A percentile compares a stretch with the other conserved stretches of the same genome.
Conservation (phyloP, 1,284 basidiomycete species). For the Apiotrichum sp. region DNA sequence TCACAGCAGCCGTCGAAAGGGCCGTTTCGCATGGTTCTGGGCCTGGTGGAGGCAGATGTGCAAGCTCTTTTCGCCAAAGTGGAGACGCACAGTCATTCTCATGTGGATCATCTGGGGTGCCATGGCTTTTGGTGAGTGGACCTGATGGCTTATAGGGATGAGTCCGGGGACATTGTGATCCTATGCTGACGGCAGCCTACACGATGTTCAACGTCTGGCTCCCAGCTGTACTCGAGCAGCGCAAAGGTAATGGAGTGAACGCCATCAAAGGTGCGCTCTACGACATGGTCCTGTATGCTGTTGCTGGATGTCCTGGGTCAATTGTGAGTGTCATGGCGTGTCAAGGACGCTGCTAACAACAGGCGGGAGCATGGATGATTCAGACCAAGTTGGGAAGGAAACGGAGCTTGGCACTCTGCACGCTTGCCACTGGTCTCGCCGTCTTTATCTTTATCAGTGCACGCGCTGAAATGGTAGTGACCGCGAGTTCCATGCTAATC, state of each 20-base stretch:
- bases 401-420: conserved; percentile 71
- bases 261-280: conserved; percentile 62
- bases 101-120: conserved; percentile 79
- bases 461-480: conserved; percentile 58
- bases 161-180: too few species aligned
- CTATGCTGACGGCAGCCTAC: conserved; percentile 54
- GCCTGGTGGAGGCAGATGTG: conserved; percentile 63
- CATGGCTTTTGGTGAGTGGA: conserved; percentile 65
- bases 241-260: conserved; percentile 47
- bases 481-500: conserved; percentile 72
- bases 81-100: conserved; percentile 73
- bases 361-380: conserved; percentile 86
- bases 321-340: conserved; percentile 53
- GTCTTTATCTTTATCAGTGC: conserved; percentile 69
- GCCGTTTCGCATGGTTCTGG: conserved; percentile 6
- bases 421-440: conserved; percentile 71
- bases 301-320: conserved; percentile 82
- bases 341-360: conserved; percentile 6
- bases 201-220: conserved; percentile 98
- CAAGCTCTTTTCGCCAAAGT: conserved; percentile 73
- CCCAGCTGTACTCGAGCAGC: conserved; percentile 69
- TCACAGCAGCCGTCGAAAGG: background rate
- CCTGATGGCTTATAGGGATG: too few species aligned
- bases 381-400: conserved; percentile 69
- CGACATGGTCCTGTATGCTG: conserved; percentile 61